Evolutionary conservation across 129 eudicot species (phyloP), one percentile per base, ranked within the genome.

Genomic region (Flaveria sonorensis): DNA sequence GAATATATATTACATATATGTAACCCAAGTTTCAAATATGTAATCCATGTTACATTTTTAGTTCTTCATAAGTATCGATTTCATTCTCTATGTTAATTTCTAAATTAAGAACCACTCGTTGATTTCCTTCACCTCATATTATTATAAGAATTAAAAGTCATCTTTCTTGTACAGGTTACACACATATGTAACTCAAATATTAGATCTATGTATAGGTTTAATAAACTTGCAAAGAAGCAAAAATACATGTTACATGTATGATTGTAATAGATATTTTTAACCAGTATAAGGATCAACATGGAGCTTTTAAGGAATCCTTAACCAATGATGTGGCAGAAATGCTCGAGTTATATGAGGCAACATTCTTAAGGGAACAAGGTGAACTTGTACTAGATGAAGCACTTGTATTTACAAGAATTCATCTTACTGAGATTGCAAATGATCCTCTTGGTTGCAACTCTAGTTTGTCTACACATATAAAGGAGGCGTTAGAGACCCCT

Each of bases 271-370:
- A 62, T 30, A 15, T 2, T 28, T 62, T 62, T 62, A 62, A 28
- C 68, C 14, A 62, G 45, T 62, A 30, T 30, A 62, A 62, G 12
- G 45, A 62, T 19, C 1, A 62, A 30, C 3, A 62, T 15, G 68
- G 68, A 30, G 68, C 45, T 14, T 62, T 62, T 28, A 62, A 62
- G 45, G 43, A 62, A 6, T 30, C 45, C 19, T 28, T 62, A 62
- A 14, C 4, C 20, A 5, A 14, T 62, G 20, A 62, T 15, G 68
- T 62, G 28, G 68, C 28, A 62, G 68, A 62, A 62, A 4, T 62
- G 68, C 68, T 62, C 1, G 68, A 14, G 21, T 28, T 62, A 43
- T 62, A 62, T 4, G 68, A 62, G 20, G 68, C 68, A 26, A 62
- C 68, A 30, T 28, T 19, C 9, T 62, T 62, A 10, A 62, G 68